These are phyloP conservation scores for Kurtzmaniella cleridarum DNA, from an alignment of 805 yeast species.

Conservation along the genomic window DNA sequence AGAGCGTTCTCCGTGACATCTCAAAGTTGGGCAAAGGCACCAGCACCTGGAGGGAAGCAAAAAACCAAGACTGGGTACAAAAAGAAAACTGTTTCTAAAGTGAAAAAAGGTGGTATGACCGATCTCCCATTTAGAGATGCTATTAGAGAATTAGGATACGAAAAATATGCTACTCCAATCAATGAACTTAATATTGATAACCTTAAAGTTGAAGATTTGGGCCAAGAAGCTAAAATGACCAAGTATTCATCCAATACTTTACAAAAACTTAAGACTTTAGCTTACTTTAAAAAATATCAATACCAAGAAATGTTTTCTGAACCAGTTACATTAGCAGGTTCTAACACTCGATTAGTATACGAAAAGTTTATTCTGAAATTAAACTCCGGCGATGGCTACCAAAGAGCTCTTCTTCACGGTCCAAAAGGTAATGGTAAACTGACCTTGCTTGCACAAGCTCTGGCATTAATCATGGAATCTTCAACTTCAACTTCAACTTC, in stretches of 20 bases:
- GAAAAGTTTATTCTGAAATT: constrained; percentile 34
- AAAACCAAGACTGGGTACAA: constrained; percentile 19
- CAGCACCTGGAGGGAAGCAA: constrained; percentile 19
- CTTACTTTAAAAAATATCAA: constrained; percentile 65
- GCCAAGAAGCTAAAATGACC: constrained; percentile 13
- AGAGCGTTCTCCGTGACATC: constrained; percentile 10
- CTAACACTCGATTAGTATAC: constrained; percentile 35
- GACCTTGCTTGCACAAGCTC: constrained; percentile 63
- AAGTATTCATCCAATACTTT: constrained; percentile 38
- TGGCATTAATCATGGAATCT: constrained; percentile 42
- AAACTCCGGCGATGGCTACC: constrained; percentile 27
- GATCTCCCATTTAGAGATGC: constrained; percentile 35
- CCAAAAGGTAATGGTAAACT: constrained; percentile 78
- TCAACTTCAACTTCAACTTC: too few relatives aligned
- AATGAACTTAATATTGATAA: constrained; percentile 10
- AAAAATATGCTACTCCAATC: constrained; percentile 24
- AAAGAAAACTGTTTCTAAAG: constrained; percentile 15
- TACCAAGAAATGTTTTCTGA: constrained; percentile 57
- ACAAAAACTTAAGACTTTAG: constrained; percentile 44
- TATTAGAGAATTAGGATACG: constrained; percentile 27
- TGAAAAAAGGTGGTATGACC: constrained; percentile 38
- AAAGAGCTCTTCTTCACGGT: constrained; percentile 58
- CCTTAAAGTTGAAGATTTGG: not conserved
- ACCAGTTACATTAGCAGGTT: constrained; percentile 57
- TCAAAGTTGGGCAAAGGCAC: constrained; percentile 10